Conservation (phyloP, 495 filamentous ascomycete genomes). For the Penicillium paxilli region DNA sequence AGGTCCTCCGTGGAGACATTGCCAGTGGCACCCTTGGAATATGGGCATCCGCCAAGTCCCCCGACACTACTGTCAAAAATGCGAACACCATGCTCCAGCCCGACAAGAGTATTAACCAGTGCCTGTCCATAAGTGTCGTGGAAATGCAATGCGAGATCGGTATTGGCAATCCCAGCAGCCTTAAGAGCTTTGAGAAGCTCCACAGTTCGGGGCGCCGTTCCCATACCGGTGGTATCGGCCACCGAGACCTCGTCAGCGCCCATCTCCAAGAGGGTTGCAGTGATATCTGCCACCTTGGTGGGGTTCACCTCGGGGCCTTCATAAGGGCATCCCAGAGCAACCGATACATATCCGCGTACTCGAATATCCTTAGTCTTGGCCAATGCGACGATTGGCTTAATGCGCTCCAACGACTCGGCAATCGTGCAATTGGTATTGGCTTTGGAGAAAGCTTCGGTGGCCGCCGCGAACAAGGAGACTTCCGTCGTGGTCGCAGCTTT, state of each 20-base stretch:
- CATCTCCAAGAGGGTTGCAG: constrained; percentile 83
- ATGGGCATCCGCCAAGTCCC: constrained; percentile 92
- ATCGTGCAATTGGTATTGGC: constrained; percentile 92
- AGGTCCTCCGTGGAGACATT: constrained; percentile 96
- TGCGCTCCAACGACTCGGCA: constrained; percentile 73
- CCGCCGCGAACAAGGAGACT: constrained; percentile 88
- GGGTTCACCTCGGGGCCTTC: constrained; percentile 84
- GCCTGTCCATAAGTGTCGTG: constrained; percentile 98
- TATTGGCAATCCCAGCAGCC: constrained; percentile 72
- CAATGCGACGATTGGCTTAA: constrained; percentile 69
- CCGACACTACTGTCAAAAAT: constrained; percentile 89
- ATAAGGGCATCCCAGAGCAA: constrained; percentile 92
- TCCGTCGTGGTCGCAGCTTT: constrained; percentile 55
- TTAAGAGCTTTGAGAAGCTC: constrained; percentile 69
- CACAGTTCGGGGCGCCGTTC: constrained; percentile 78
- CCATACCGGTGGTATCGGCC: constrained; percentile 96
- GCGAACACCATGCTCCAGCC: constrained; percentile 83
- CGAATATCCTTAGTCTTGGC: constrained; percentile 71
- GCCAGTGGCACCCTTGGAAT: constrained; percentile 88
- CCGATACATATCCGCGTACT: constrained; percentile 92
- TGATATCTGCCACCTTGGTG: constrained; percentile 77
- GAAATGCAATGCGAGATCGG: constrained; percentile 89
- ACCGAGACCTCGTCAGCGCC: constrained; percentile 93
- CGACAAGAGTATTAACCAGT: constrained; percentile 83
- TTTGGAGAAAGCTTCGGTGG: constrained; percentile 87